Evolutionary conservation across 106 monocot species (phyloP).

Genomic region (Dioscorea dumetorum): DNA sequence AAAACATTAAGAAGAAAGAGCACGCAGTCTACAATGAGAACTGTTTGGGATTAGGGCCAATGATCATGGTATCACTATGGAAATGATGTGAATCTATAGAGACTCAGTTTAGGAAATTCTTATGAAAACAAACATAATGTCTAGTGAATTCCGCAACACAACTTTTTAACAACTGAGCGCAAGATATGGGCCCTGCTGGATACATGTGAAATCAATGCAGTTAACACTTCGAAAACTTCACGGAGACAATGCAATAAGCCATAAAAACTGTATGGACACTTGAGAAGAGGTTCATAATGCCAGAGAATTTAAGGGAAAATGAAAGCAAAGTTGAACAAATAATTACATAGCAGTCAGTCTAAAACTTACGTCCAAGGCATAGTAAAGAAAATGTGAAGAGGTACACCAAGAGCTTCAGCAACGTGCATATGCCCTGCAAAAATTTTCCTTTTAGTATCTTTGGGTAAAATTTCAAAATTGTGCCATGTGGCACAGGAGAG

Average conservation of each 20-base stretch:
- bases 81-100: no score
- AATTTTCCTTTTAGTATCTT: not conserved
- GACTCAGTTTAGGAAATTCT: no score
- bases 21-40: no score
- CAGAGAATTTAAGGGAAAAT: not conserved
- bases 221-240: not conserved
- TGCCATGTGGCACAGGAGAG: not conserved
- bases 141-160: no score
- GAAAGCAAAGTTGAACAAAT: not conserved
- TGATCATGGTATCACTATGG: no score
- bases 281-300: not conserved
- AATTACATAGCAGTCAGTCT: not conserved
- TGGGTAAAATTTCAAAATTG: not conserved
- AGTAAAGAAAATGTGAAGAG: constrained; percentile 95
- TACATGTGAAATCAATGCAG: not conserved
- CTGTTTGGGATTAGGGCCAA: no score
- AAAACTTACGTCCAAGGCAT: constrained; percentile 98
- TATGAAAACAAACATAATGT: no score
- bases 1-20: no score
- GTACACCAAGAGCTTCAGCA: constrained; percentile 94
- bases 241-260: not conserved
- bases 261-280: no score
- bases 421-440: constrained; percentile 85
- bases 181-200: not conserved
- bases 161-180: no score